phyloP scores from a whole-genome alignment of 2,329 filamentous ascomycete genomes.

The Colletotrichum destructivum region DNA sequence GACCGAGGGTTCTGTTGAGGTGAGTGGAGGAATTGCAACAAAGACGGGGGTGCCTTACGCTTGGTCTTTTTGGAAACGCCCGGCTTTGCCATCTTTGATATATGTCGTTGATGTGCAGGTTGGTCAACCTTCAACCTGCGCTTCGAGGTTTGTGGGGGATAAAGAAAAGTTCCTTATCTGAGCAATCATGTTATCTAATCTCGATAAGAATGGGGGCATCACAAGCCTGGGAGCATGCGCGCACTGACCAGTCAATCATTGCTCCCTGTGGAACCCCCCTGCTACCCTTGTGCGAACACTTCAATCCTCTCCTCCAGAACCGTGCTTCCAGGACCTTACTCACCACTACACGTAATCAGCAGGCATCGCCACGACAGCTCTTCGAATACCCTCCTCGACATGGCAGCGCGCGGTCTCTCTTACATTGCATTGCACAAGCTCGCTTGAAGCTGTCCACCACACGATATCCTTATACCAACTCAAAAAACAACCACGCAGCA shows the following conservation, averaged over 20 bases:
- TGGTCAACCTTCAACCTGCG: slow-evolving; percentile 1
- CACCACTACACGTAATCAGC: slow-evolving; percentile 36
- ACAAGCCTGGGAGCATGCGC: slow-evolving; percentile 21
- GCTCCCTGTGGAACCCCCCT: slow-evolving; percentile 36
- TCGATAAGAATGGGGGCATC: slow-evolving; percentile 29
- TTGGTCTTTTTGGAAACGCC: slow-evolving; percentile 50
- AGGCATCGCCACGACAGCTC: slow-evolving; percentile 28
- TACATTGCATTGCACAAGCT: slow-evolving; percentile 29
- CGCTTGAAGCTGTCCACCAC: slow-evolving; percentile 33
- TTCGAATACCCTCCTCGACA: slow-evolving; percentile 29
- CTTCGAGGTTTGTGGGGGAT: slow-evolving; percentile 31
- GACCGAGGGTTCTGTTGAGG: slow-evolving; percentile 69
- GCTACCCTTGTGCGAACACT: slow-evolving; percentile 10
- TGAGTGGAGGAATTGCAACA: slow-evolving; percentile 26
- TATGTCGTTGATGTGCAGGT: slow-evolving; percentile 28
- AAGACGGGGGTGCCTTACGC: slow-evolving; percentile 40
- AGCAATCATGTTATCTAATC: slow-evolving; percentile 29
- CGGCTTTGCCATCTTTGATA: slow-evolving; percentile 42
- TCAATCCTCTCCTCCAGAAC: slow-evolving; percentile 21
- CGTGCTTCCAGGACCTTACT: slow-evolving; percentile 24
- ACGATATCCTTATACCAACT: background rate
- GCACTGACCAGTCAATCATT: slow-evolving; percentile 32
- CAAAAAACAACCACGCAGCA: slow-evolving; percentile 24
- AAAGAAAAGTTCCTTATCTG: slow-evolving; percentile 43
- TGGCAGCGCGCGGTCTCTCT: slow-evolving; percentile 32